phyloP scores from a whole-genome alignment of 192 early-diverging fungal genomes.

The Kickxella alabastrina region DNA sequence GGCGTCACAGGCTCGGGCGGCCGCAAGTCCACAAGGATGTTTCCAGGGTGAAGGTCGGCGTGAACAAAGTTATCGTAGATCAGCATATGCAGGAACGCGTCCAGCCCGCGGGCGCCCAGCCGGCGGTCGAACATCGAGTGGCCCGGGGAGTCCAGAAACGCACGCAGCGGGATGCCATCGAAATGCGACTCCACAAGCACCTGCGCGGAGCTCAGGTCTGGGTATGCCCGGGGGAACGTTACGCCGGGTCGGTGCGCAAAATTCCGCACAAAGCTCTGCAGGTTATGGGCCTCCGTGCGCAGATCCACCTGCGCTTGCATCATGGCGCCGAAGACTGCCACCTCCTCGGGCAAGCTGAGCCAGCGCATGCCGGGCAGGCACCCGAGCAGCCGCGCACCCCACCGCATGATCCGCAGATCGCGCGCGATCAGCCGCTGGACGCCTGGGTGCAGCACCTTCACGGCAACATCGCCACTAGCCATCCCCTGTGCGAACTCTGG shows the following conservation, averaged over 20 bases:
- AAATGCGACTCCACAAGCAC: slow-evolving; percentile 85
- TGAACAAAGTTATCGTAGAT: slow-evolving; percentile 94
- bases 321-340: slow-evolving; percentile 83
- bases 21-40: slow-evolving; percentile 81
- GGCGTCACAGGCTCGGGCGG: slow-evolving; percentile 56
- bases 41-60: slow-evolving; percentile 92
- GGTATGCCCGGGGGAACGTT: slow-evolving; percentile 59
- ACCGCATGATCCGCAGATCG: slow-evolving; percentile 80
- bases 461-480: slow-evolving; percentile 59
- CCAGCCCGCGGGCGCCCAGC: slow-evolving; percentile 78
- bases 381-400: slow-evolving; percentile 62
- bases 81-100: slow-evolving; percentile 85
- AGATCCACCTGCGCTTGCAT: slow-evolving; percentile 90
- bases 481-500: slow-evolving; percentile 22
- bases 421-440: slow-evolving; percentile 63
- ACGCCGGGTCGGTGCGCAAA: slow-evolving; percentile 55
- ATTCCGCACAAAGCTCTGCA: slow-evolving; percentile 58
- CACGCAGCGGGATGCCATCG: slow-evolving; percentile 69
- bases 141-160: slow-evolving; percentile 64
- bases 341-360: slow-evolving; percentile 88
- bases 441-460: slow-evolving; percentile 90
- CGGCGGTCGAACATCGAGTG: slow-evolving; percentile 65
- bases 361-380: slow-evolving; percentile 76
- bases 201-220: slow-evolving; percentile 52
- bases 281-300: slow-evolving; percentile 70